A percentile compares a stretch with the other conserved stretches of the same genome.
phyloP scores from a whole-genome alignment of 345 rosid species.

The Rhizophora apiculata region DNA sequence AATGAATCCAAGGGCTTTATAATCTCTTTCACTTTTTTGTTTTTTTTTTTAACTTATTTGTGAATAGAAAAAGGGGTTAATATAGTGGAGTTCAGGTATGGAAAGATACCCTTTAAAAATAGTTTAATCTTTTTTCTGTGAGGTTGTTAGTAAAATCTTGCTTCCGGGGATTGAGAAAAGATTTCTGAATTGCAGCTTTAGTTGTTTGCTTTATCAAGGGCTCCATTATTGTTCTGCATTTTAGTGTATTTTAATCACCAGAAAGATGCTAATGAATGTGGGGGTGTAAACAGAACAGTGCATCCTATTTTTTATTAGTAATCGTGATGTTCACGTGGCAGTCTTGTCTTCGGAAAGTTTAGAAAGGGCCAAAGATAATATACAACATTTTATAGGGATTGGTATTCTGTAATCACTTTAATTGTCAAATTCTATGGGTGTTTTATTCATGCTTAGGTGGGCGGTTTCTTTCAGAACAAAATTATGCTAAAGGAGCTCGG shows the following conservation, averaged over 20 bases:
- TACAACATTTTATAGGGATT: constrained; percentile 20
- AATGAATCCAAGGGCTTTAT: constrained; percentile 37
- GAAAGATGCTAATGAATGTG: constrained; percentile 48
- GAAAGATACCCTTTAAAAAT: constrained; percentile 38
- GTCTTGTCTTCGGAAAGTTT: constrained; percentile 33
- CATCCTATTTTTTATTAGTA: neutral
- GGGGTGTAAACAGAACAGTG: constrained; percentile 19
- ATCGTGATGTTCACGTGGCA: constrained; percentile 28
- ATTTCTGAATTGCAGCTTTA: constrained; percentile 29
- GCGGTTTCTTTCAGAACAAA: neutral
- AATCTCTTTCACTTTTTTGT: constrained; percentile 17
- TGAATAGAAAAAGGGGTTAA: constrained; percentile 10
- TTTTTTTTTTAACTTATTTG: neutral
- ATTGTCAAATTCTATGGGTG: neutral
- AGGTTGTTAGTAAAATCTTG: constrained; percentile 31
- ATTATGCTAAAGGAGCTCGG: too few species aligned
- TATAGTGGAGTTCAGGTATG: constrained; percentile 50
- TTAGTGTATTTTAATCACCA: constrained; percentile 17
- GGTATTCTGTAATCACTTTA: neutral
- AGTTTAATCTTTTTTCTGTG: constrained; percentile 11
- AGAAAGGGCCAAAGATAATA: constrained; percentile 32
- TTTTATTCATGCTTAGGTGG: constrained; percentile 7
- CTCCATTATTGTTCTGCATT: constrained; percentile 47
- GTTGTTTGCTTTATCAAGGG: constrained; percentile 28
- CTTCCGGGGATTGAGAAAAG: constrained; percentile 31